These are phyloP conservation scores for Calendula officinalis DNA, from an alignment of 129 eudicot species.

Conservation along the genomic window DNA sequence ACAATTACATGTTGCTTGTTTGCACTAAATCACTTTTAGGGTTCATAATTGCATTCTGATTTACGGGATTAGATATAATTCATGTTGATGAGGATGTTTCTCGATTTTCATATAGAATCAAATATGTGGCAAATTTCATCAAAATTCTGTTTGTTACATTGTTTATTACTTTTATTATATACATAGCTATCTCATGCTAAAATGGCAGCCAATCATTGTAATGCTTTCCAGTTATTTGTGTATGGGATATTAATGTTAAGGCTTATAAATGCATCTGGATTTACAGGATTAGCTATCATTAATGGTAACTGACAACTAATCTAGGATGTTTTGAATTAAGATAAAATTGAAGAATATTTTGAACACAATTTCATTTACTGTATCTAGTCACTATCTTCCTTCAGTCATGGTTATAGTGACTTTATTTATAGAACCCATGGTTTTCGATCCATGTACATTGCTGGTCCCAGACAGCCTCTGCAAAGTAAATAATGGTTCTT, in stretches of 20 bases:
- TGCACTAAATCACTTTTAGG: neutral
- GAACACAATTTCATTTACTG: neutral
- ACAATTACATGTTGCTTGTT: neutral
- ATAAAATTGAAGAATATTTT: neutral
- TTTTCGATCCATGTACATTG: neutral
- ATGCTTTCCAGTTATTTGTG: neutral
- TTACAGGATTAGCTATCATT: neutral
- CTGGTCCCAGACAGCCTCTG: conserved; percentile 17
- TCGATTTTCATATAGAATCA: neutral
- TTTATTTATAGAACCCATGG: conserved; percentile 19
- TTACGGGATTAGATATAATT: conserved; percentile 3
- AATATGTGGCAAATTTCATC: neutral
- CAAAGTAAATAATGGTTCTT: conserved; percentile 33
- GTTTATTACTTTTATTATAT: too few relatives aligned
- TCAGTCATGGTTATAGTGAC: conserved; percentile 23
- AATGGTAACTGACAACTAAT: too few relatives aligned
- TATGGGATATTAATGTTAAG: neutral
- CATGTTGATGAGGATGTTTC: conserved; percentile 7
- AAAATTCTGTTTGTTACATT: neutral
- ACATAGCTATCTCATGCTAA: neutral
- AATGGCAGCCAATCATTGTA: neutral
- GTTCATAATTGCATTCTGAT: neutral
- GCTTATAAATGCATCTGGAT: neutral
- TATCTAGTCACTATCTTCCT: conserved; percentile 19
- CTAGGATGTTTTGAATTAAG: neutral